Evolutionary conservation across 805 yeast genomes (phyloP), one percentile per base, ranked within the genome.

Genomic region (Starmera dryadoides): DNA sequence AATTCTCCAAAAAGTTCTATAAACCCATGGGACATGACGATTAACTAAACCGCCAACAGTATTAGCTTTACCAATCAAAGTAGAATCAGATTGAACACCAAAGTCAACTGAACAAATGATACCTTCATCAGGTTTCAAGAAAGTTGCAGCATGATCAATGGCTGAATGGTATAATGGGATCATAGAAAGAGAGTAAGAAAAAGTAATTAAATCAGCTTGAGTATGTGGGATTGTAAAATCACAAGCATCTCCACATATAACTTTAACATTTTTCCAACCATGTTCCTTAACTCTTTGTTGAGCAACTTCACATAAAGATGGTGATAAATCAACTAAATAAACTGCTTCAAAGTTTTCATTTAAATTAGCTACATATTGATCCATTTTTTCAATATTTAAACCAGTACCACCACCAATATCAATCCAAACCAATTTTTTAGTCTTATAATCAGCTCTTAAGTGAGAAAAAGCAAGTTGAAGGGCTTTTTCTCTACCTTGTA

Each of bases 351-450:
- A 86, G 46, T 66, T 60, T 20, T 58, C 53, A 10, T 50, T 42
- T 23, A 60, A 34, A 9, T 44, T 34, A 2, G 59, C 55, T 36
- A 73, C 61, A 34, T 77, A 62, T 33, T 65, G 55, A 55, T 81
- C 66, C 94, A 85, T 85, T 50, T 72, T 69, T 59, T 85, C 93
- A 50, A 85, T 80, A 61, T 85, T 85, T 59, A 78, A 69, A 35
- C 94, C 95, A 6, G 95, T 85, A 19, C 95, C 95, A 25, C 94
- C 94, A 37, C 94, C 95, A 52, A 86, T 73, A 55, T 82, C 89
- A 36, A 82, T 68, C 89, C 89, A 82, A 34, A 81, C 77, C 34
- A 81, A 60, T 37, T 71, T 69, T 31, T 56, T 52, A 21, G 58
- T 59, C 38, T 63, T 65, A 2, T 38, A 21, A 14, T 43, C 41